Evolutionary conservation across 768 basidiomycete genomes (phyloP).

Genomic region (Phlebiopsis flavidoalba): DNA sequence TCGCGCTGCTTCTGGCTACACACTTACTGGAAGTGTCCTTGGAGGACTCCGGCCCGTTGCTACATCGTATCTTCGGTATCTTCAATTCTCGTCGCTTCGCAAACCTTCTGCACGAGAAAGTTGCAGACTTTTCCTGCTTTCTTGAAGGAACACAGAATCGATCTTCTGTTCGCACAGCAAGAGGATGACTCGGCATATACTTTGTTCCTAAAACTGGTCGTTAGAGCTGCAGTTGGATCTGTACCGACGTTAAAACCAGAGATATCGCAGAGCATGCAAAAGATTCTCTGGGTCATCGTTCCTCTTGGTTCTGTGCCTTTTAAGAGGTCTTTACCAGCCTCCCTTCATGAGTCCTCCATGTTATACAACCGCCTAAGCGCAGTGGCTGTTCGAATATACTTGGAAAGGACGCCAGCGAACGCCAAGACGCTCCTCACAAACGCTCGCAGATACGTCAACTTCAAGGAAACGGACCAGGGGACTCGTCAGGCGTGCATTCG

Average conservation of each 20-base stretch:
- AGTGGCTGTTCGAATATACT: slow-evolving; percentile 61
- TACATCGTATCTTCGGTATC: slow-evolving; percentile 62
- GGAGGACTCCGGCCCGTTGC: slow-evolving; percentile 43
- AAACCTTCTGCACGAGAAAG: slow-evolving; percentile 54
- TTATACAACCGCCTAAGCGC: slow-evolving; percentile 80
- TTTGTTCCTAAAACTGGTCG: slow-evolving; percentile 77
- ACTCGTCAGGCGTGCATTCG: slow-evolving; percentile 71
- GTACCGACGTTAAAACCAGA: slow-evolving; percentile 5
- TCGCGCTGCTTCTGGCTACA: slow-evolving; percentile 71
- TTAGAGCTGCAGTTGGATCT: slow-evolving; percentile 47
- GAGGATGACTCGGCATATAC: slow-evolving; percentile 66
- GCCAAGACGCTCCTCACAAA: slow-evolving; percentile 53
- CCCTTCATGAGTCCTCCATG: slow-evolving; percentile 57
- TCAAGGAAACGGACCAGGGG: slow-evolving; percentile 55
- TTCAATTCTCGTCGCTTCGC: slow-evolving; percentile 76
- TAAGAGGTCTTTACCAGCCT: slow-evolving; percentile 46
- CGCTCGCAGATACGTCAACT: slow-evolving; percentile 62
- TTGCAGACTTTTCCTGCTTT: slow-evolving; percentile 66
- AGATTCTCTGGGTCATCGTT: slow-evolving; percentile 65
- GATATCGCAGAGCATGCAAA: slow-evolving; percentile 25
- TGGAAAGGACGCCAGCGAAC: slow-evolving; percentile 49
- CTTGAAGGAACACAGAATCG: slow-evolving; percentile 49
- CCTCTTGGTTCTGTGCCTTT: slow-evolving; percentile 70
- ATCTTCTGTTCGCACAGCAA: slow-evolving; percentile 45
- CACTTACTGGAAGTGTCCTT: slow-evolving; percentile 64